phyloP scores from a whole-genome alignment of 169 alveolate genomes.

The Cryptosporidium andersoni region DNA sequence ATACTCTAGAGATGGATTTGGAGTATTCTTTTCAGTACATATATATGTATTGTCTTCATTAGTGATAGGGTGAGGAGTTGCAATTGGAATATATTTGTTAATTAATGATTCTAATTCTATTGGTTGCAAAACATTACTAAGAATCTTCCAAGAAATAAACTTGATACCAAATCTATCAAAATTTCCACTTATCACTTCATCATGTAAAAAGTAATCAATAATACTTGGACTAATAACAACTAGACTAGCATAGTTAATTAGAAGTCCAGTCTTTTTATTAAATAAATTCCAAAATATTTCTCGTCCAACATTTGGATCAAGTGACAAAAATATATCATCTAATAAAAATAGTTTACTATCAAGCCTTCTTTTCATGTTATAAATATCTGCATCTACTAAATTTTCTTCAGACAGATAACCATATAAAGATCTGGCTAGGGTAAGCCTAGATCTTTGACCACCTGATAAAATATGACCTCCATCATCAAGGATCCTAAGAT shows the following conservation, averaged over 20 bases:
- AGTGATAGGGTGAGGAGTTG: too few species aligned
- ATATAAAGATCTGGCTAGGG: slow-evolving; percentile 91
- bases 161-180: slow-evolving; percentile 40
- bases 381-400: not conserved
- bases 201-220: slow-evolving; percentile 19
- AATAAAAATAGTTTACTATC: slow-evolving; percentile 44
- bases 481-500: slow-evolving; percentile 80
- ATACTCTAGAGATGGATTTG: too few species aligned
- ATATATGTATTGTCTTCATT: too few species aligned
- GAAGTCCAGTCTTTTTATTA: slow-evolving; percentile 11
- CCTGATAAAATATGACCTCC: slow-evolving; percentile 84
- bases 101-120: too few species aligned
- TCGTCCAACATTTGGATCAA: slow-evolving; percentile 65
- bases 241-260: slow-evolving; percentile 15
- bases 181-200: slow-evolving; percentile 11
- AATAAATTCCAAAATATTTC: slow-evolving; percentile 40
- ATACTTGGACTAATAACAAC: slow-evolving; percentile 18
- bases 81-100: too few species aligned
- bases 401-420: slow-evolving; percentile 30
- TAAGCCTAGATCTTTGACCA: slow-evolving; percentile 92
- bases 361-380: slow-evolving; percentile 4
- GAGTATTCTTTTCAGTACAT: too few species aligned
- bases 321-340: slow-evolving; percentile 38
- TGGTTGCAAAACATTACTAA: not conserved
- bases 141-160: slow-evolving; percentile 44